Evolutionary conservation across 441 rosid genomes (phyloP), one percentile per base, ranked within the genome.

Genomic region (Populus hybrid): DNA sequence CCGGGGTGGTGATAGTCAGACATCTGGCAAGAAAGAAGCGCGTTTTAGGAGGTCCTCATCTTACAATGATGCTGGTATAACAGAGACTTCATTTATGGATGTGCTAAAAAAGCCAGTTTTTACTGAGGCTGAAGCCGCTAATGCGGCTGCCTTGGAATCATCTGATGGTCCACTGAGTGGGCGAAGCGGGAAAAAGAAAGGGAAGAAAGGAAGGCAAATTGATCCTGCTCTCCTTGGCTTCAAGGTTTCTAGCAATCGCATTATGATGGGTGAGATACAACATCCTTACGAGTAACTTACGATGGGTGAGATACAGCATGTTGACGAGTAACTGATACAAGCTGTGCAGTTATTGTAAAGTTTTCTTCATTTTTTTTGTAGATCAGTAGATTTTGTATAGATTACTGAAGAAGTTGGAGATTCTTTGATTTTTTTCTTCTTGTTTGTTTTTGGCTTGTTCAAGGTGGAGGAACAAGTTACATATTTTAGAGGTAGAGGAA

Each of bases 221-320:
- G 93, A 90, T 87, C 95, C 98, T 4, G 88, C 95, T 63, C 88
- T 94, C 24, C 93, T 94, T 2, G 98, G 98, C 32, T 94, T 94
- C 76, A 94, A 92, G 82, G 98, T 94, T 32, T 77, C 93, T 3
- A 94, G 98, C 86, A 94, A 94, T 77, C 93, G 98, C 35, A 90
- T 93, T 38, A 83, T 92, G 81, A 92, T 90, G 97, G 98, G 97
- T n/a, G 95, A 93, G 81, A 92, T 93, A 78, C 95, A 93, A 64
- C 88, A 91, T 11, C 78, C 84, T 20, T 94, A 93, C 26, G 97
- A 93, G 70, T 90, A 83, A 69, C 79, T 93, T 38, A 82, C 90
- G 81, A 92, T 90, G 97, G 98, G 97, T 21, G 94, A 93, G 81
- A 92, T 92, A 78, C 95, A 93, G 61, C 88, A 89, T 11, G 77